Conservation (phyloP, 2,329 filamentous ascomycete genomes). For the Beauveria bassiana region DNA sequence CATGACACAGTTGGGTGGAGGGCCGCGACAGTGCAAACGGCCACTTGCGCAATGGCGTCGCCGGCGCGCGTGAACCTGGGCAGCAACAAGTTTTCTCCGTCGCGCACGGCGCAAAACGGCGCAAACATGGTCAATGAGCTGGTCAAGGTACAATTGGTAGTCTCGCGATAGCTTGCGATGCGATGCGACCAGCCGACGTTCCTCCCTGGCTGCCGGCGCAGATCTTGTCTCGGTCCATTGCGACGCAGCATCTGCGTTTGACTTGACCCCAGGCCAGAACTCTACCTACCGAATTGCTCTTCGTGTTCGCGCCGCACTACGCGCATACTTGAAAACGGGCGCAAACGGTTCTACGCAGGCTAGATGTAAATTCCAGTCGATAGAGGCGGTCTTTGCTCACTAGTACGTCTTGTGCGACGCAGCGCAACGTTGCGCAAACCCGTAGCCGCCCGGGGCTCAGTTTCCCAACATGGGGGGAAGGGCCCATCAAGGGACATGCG, state of each 20-base stretch:
- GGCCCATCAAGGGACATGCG: constrained; percentile 4
- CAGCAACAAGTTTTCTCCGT: neutral
- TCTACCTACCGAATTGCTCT: too few relatives aligned
- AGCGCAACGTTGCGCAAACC: constrained; percentile 3
- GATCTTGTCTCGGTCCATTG: neutral
- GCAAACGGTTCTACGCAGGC: neutral
- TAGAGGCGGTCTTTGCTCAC: neutral
- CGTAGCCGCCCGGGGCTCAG: neutral
- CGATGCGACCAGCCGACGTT: neutral
- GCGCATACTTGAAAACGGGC: neutral
- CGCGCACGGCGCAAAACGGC: neutral
- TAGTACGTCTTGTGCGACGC: neutral
- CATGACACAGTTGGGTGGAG: neutral
- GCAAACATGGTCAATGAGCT: neutral
- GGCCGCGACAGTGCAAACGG: neutral
- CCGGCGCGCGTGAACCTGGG: neutral
- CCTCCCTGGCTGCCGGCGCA: neutral
- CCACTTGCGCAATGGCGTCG: neutral
- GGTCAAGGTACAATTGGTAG: neutral
- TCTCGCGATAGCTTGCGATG: neutral
- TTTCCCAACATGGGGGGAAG: neutral
- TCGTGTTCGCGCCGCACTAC: neutral
- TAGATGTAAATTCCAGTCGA: neutral
- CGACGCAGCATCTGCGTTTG: neutral
- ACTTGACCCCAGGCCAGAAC: neutral